phyloP scores from a whole-genome alignment of 768 basidiomycete genomes.

The Trametes gibbosa region DNA sequence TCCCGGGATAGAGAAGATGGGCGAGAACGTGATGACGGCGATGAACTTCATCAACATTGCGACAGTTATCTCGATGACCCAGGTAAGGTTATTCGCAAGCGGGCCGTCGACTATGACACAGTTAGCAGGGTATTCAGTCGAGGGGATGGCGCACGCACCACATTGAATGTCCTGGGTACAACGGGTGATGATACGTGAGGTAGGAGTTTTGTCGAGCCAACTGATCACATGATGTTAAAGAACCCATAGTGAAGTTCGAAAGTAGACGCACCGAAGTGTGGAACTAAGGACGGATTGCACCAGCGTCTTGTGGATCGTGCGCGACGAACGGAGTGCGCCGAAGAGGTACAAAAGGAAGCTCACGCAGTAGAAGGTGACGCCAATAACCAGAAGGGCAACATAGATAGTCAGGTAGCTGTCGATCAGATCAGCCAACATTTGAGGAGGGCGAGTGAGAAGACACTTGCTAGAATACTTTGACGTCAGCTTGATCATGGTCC shows the following conservation, averaged over 20 bases:
- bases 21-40: conserved; percentile 40
- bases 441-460: no score
- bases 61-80: conserved; percentile 31
- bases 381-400: conserved; percentile 15
- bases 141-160: conserved; percentile 16
- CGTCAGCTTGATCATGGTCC: conserved; percentile 24
- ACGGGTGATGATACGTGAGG: conserved; percentile 59
- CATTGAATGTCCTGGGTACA: conserved; percentile 64
- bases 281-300: conserved; percentile 31
- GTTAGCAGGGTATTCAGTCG: not conserved
- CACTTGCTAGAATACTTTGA: conserved; percentile 32
- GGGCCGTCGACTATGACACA: conserved; percentile 35
- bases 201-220: conserved; percentile 52
- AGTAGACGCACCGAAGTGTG: conserved; percentile 26
- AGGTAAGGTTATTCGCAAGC: conserved; percentile 26
- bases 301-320: conserved; percentile 31
- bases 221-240: conserved; percentile 23
- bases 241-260: not conserved
- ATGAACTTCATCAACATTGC: conserved; percentile 34
- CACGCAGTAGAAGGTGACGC: conserved; percentile 22
- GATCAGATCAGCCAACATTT: not conserved
- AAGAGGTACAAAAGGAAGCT: conserved; percentile 26
- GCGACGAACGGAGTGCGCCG: conserved; percentile 32
- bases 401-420: conserved; percentile 32
- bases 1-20: conserved; percentile 42